These are phyloP conservation scores for Pestalotiopsis sp. DNA, from an alignment of 2,329 filamentous ascomycete genomes.

Conservation along the genomic window DNA sequence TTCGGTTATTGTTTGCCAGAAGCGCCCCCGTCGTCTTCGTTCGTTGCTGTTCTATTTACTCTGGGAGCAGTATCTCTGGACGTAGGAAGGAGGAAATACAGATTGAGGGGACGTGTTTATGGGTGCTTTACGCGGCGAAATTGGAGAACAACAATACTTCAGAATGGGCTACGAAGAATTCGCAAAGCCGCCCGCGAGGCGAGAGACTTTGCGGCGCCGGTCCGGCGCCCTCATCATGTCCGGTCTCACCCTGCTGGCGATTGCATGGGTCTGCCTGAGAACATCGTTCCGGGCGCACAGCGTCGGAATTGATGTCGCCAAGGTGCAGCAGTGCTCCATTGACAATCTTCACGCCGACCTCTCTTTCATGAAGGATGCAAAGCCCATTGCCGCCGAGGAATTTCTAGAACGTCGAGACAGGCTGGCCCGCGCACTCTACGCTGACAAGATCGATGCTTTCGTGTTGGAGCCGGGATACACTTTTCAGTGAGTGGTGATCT, in stretches of 20 bases:
- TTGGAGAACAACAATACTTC: neutral
- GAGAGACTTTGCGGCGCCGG: neutral
- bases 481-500: slow-evolving; percentile 46
- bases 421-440: slow-evolving; percentile 57
- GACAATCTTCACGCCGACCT: slow-evolving; percentile 50
- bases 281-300: neutral
- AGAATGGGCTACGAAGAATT: neutral
- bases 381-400: slow-evolving; percentile 50
- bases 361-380: slow-evolving; percentile 51
- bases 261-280: neutral
- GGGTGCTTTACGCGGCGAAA: neutral
- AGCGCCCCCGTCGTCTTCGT: neutral
- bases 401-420: slow-evolving; percentile 57
- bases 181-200: neutral
- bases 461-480: slow-evolving; percentile 66
- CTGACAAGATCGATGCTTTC: slow-evolving; percentile 58
- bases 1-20: neutral
- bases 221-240: neutral
- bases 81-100: neutral
- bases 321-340: slow-evolving; percentile 49
- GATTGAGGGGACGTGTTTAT: neutral
- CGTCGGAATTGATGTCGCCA: slow-evolving; percentile 12
- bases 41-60: neutral
- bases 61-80: neutral
- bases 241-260: neutral